Conservation (phyloP, 495 filamentous ascomycete genomes). For the Penicillium pancosmium region DNA sequence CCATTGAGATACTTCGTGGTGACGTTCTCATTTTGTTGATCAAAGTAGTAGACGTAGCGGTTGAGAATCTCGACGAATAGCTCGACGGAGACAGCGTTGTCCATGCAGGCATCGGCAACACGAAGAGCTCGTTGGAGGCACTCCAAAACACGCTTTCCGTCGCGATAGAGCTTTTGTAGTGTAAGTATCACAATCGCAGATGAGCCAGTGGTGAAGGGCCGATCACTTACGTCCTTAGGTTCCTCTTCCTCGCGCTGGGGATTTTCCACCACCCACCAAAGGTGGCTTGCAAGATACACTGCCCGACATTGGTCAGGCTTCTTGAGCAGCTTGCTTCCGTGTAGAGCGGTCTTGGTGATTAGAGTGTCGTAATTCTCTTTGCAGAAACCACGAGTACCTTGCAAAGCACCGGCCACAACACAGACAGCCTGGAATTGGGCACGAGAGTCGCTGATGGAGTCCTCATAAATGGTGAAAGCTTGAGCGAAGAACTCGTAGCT, state of each 20-base stretch:
- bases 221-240: constrained; percentile 68
- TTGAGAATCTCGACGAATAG: constrained; percentile 98
- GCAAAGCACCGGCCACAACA: constrained; percentile 85
- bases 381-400: constrained; percentile 82
- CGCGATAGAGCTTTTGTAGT: constrained; percentile 78
- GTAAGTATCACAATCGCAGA: constrained; percentile 7
- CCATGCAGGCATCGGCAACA: constrained; percentile 98
- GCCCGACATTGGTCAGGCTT: constrained; percentile 98
- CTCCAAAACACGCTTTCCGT: constrained; percentile 94
- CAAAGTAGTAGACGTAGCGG: constrained; percentile 98
- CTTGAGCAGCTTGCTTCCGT: constrained; percentile 95
- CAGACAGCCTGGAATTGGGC: constrained; percentile 98
- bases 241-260: constrained; percentile 80
- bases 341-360: constrained; percentile 95
- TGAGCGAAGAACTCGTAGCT: constrained; percentile 98
- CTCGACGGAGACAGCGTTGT: constrained; percentile 96
- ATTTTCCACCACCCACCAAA: constrained; percentile 97
- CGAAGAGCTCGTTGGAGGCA: constrained; percentile 94
- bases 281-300: constrained; percentile 91
- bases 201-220: neutral
- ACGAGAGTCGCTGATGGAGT: constrained; percentile 89
- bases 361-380: constrained; percentile 98
- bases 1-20: constrained; percentile 98
- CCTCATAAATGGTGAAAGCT: constrained; percentile 97
- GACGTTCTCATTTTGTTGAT: constrained; percentile 97